phyloP scores from a whole-genome alignment of 371 early-diverging fungal genomes.

The Basidiobolus meristosporus region DNA sequence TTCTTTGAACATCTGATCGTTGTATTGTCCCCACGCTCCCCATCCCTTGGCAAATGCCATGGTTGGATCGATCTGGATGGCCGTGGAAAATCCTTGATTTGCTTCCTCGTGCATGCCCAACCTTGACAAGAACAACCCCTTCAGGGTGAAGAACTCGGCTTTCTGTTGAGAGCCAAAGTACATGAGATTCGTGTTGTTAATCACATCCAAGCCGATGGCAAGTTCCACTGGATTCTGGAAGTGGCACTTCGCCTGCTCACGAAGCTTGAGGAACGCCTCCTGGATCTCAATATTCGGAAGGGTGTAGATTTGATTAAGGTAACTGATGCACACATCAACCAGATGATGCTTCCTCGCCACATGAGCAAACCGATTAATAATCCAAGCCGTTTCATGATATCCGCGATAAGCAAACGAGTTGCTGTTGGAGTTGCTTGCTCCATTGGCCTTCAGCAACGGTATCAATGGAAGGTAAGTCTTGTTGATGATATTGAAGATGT shows the following conservation, averaged over 20 bases:
- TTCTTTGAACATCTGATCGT: slow-evolving; percentile 73
- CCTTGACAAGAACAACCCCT: slow-evolving; percentile 87
- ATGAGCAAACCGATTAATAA: slow-evolving; percentile 97
- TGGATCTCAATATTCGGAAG: slow-evolving; percentile 98
- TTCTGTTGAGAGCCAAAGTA: slow-evolving; percentile 88
- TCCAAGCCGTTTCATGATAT: slow-evolving; percentile 99
- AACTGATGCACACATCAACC: slow-evolving; percentile 82
- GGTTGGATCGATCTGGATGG: slow-evolving; percentile 87
- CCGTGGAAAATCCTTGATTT: slow-evolving; percentile 80
- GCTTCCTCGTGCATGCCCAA: slow-evolving; percentile 77
- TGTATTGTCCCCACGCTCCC: slow-evolving; percentile 95
- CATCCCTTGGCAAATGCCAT: slow-evolving; percentile 78
- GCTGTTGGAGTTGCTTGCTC: slow-evolving; percentile 23
- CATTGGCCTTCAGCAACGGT: slow-evolving; percentile 30
- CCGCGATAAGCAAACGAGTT: slow-evolving; percentile 91
- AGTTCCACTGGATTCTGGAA: slow-evolving; percentile 68
- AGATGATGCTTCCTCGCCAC: slow-evolving; percentile 93
- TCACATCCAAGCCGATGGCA: slow-evolving; percentile 87
- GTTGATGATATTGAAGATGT: slow-evolving; percentile 91
- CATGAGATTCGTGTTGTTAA: slow-evolving; percentile 94
- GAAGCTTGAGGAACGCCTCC: slow-evolving; percentile 92
- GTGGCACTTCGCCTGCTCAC: slow-evolving; percentile 97
- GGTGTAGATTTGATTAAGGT: slow-evolving; percentile 91
- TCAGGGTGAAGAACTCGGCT: slow-evolving; percentile 95
- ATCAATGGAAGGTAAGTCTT: slow-evolving; percentile 80